Percentiles rank a stretch among this genome's conserved stretches.
phyloP scores from a whole-genome alignment of 129 eudicot genomes.

The Flaveria robusta region DNA sequence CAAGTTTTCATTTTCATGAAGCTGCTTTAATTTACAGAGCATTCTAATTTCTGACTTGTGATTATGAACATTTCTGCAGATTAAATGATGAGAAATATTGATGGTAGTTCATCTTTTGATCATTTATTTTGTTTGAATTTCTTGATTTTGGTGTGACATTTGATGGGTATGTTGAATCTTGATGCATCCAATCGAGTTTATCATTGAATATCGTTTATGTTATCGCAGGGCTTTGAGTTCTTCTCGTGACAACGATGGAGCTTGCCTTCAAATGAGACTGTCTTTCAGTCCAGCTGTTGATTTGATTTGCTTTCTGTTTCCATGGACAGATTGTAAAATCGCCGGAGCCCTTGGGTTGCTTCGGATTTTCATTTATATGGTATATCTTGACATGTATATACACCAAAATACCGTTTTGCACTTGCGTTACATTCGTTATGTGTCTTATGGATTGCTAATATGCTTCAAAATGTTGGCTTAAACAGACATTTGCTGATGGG shows the following conservation, averaged over 20 bases:
- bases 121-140: background rate
- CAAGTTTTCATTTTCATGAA: background rate
- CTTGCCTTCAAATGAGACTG: slow-evolving; percentile 63
- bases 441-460: slow-evolving; percentile 19
- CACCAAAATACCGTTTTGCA: slow-evolving; percentile 7
- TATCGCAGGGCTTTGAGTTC: slow-evolving; percentile 52
- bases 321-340: slow-evolving; percentile 59
- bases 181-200: background rate
- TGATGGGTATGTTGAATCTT: background rate
- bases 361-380: slow-evolving; percentile 57
- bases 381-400: background rate
- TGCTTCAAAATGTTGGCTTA: slow-evolving; percentile 20
- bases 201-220: slow-evolving; percentile 2
- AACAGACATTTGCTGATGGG: slow-evolving; percentile 66
- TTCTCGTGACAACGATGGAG: slow-evolving; percentile 55
- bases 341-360: slow-evolving; percentile 64
- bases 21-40: background rate
- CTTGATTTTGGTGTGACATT: background rate
- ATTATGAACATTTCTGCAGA: background rate
- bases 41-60: background rate
- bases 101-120: background rate
- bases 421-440: slow-evolving; percentile 7
- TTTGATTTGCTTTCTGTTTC: slow-evolving; percentile 53
- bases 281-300: slow-evolving; percentile 61
- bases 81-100: background rate